Conservation (phyloP, 2,329 filamentous ascomycete species). For the Aspergillus ustus region DNA sequence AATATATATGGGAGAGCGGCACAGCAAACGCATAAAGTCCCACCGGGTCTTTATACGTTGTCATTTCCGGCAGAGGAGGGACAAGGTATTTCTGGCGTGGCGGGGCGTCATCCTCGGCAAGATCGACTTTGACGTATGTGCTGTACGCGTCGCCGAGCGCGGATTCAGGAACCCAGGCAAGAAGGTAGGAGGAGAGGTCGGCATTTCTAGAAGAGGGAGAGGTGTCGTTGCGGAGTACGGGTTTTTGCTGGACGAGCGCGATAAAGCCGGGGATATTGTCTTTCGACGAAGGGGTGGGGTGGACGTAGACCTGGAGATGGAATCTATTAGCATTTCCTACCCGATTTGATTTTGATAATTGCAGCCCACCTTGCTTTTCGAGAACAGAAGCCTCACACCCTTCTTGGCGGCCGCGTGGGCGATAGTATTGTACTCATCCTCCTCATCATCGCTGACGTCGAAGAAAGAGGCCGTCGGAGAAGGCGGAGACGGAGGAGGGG, state of each 20-base stretch:
- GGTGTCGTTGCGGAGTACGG: conserved; percentile 38
- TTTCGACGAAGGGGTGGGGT: conserved; percentile 88
- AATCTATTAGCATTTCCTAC: conserved; percentile 5
- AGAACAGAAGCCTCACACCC: conserved; percentile 91
- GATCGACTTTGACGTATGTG: conserved; percentile 94
- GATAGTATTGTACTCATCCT: conserved; percentile 93
- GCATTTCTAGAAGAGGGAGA: conserved; percentile 51
- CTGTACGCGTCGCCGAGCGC: conserved; percentile 82
- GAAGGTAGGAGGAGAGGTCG: conserved; percentile 72
- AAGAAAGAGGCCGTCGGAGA: conserved; percentile 91
- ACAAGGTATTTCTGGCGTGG: conserved; percentile 89
- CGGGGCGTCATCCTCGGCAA: conserved; percentile 77
- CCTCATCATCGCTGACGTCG: conserved; percentile 94
- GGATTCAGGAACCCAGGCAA: conserved; percentile 92
- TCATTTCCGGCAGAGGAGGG: conserved; percentile 85
- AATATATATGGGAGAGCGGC: conserved; percentile 88
- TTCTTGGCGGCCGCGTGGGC: conserved; percentile 75
- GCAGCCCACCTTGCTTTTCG: conserved; percentile 84
- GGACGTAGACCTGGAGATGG: conserved; percentile 78
- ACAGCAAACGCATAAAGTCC: conserved; percentile 91
- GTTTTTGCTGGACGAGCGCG: conserved; percentile 89
- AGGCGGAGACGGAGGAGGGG: conserved; percentile 51
- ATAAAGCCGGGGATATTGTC: conserved; percentile 97
- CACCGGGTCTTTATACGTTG: conserved; percentile 69
- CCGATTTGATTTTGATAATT: not conserved